Evolutionary conservation across 2,329 filamentous ascomycete species (phyloP).

Genomic region (Boeremia lycopersici): DNA sequence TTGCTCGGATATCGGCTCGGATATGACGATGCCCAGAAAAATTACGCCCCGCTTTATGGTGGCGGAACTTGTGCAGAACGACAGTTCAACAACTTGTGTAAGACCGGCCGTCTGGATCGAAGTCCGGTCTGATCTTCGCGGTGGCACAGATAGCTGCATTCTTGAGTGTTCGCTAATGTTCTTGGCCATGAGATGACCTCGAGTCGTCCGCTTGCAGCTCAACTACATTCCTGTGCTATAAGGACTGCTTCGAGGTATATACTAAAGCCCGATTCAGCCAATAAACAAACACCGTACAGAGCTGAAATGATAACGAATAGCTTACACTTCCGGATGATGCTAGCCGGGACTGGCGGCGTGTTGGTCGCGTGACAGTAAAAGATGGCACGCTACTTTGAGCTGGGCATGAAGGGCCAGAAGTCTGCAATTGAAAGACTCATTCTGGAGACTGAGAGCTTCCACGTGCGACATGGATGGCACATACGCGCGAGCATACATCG

Average conservation of each 20-base stretch:
- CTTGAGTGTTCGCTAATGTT: conserved; percentile 5
- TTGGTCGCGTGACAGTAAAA: background rate
- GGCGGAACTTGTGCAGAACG: background rate
- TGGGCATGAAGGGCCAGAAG: background rate
- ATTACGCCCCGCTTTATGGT: background rate
- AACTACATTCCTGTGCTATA: conserved; percentile 1
- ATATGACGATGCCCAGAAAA: conserved; percentile 6
- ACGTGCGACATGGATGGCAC: background rate
- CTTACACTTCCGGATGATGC: background rate
- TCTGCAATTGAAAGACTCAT: background rate
- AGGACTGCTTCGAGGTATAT: background rate
- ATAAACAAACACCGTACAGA: background rate
- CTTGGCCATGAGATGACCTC: background rate
- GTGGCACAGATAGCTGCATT: conserved; percentile 2
- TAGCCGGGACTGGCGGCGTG: background rate
- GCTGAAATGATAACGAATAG: background rate
- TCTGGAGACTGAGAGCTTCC: background rate
- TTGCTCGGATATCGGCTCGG: conserved; percentile 1
- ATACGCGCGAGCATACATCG: background rate
- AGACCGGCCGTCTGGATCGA: background rate
- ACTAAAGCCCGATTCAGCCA: background rate
- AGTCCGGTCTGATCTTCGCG: background rate
- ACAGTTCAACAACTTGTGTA: background rate
- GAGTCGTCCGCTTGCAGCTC: conserved; percentile 3
- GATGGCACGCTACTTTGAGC: background rate